Conservation (phyloP, 306 rosid species). For the Trifolium dubium region DNA sequence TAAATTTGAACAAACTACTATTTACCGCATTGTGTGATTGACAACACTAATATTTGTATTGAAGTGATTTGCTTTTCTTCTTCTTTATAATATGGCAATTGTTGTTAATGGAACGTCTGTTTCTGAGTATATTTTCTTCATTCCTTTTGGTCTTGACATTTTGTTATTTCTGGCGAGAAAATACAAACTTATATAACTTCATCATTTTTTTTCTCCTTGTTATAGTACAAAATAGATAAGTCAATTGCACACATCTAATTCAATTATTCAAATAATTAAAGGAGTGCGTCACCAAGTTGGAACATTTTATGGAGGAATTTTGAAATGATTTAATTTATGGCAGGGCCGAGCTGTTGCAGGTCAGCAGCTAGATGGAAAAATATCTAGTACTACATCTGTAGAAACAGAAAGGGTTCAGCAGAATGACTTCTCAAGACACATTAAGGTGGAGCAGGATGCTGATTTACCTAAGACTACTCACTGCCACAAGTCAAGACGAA, state of each 20-base stretch:
- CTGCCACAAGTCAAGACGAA: slow-evolving; percentile 67
- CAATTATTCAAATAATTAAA: slow-evolving; percentile 5
- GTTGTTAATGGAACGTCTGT: slow-evolving; percentile 10
- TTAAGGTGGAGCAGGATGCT: slow-evolving; percentile 58
- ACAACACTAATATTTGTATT: slow-evolving; percentile 4
- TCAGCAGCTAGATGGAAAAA: slow-evolving; percentile 50
- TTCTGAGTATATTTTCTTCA: slow-evolving; percentile 9
- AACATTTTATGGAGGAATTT: slow-evolving; percentile 66
- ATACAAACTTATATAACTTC: background rate
- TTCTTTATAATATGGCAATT: background rate
- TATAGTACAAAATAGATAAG: background rate
- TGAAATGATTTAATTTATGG: slow-evolving; percentile 59
- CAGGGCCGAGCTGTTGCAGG: slow-evolving; percentile 65
- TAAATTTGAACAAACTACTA: background rate
- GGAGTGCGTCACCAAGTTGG: slow-evolving; percentile 50
- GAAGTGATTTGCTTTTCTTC: background rate
- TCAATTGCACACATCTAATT: slow-evolving; percentile 8
- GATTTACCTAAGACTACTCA: slow-evolving; percentile 50
- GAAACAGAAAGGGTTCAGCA: slow-evolving; percentile 39
- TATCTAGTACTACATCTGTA: slow-evolving; percentile 3
- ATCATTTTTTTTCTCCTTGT: background rate
- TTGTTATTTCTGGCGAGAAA: no score
- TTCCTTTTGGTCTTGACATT: no score
- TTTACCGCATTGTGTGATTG: background rate
- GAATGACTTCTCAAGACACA: slow-evolving; percentile 33